phyloP scores from a whole-genome alignment of 805 yeast species.

The Teunomyces lycoperdinae region DNA sequence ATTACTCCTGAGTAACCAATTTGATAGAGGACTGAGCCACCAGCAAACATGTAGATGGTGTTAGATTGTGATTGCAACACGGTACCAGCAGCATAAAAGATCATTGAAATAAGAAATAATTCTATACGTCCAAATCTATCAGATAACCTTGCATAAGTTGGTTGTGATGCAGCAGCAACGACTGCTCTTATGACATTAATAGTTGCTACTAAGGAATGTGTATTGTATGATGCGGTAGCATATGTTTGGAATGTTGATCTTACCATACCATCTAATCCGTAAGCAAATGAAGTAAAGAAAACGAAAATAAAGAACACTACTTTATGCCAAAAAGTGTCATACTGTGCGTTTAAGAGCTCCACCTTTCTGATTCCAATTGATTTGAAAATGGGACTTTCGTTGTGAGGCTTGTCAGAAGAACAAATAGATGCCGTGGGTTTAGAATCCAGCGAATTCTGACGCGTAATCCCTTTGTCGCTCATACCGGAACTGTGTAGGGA shows the following conservation, averaged over 20 bases:
- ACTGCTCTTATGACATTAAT: slow-evolving; percentile 57
- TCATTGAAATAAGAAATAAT: slow-evolving; percentile 44
- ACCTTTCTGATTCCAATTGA: slow-evolving; percentile 55
- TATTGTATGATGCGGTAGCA: slow-evolving; percentile 53
- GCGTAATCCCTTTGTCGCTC: background rate
- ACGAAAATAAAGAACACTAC: slow-evolving; percentile 44
- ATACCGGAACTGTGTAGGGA: background rate
- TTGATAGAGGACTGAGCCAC: slow-evolving; percentile 54
- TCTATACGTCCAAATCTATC: slow-evolving; percentile 65
- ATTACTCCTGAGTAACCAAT: slow-evolving; percentile 62
- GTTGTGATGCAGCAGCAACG: slow-evolving; percentile 65
- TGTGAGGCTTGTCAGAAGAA: background rate
- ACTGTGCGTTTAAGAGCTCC: slow-evolving; percentile 54
- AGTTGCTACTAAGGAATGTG: slow-evolving; percentile 57
- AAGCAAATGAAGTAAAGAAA: slow-evolving; percentile 56
- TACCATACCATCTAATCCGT: slow-evolving; percentile 54
- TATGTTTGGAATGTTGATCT: slow-evolving; percentile 48
- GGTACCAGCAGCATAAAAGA: slow-evolving; percentile 62
- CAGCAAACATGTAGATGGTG: slow-evolving; percentile 57
- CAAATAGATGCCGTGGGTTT: background rate
- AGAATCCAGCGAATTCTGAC: background rate
- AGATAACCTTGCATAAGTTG: slow-evolving; percentile 59
- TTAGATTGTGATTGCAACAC: slow-evolving; percentile 60
- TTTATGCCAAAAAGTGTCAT: slow-evolving; percentile 33
- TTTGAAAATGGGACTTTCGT: slow-evolving; percentile 10